phyloP scores from a whole-genome alignment of 2,329 filamentous ascomycete genomes.

The Escovopsis sp. region DNA sequence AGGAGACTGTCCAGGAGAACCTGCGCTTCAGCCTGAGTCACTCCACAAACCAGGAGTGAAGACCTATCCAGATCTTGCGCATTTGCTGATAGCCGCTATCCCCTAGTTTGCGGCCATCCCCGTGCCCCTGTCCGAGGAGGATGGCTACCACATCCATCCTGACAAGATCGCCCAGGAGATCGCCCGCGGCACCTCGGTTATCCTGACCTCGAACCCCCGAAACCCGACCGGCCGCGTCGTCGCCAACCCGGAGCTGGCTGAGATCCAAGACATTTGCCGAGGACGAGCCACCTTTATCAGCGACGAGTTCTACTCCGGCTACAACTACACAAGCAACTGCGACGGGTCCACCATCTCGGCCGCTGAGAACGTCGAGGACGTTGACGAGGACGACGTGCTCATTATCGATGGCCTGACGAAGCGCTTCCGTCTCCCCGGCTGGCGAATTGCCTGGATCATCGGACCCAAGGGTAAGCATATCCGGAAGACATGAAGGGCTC shows the following conservation, averaged over 20 bases:
- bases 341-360: slow-evolving; percentile 81
- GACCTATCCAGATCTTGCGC: background rate
- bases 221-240: slow-evolving; percentile 89
- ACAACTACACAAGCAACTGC: slow-evolving; percentile 89
- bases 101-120: slow-evolving; percentile 78
- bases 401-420: slow-evolving; percentile 95
- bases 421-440: slow-evolving; percentile 88
- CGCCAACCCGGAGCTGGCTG: slow-evolving; percentile 65
- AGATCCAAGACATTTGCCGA: slow-evolving; percentile 87
- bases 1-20: background rate
- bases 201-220: slow-evolving; percentile 86
- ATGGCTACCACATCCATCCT: slow-evolving; percentile 85
- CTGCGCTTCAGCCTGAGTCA: background rate
- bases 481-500: background rate
- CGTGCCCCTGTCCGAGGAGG: slow-evolving; percentile 67
- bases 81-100: background rate
- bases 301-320: slow-evolving; percentile 93
- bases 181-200: slow-evolving; percentile 69
- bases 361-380: slow-evolving; percentile 78
- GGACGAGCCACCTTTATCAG: slow-evolving; percentile 83
- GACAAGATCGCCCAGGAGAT: slow-evolving; percentile 90
- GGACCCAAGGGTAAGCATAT: slow-evolving; percentile 53
- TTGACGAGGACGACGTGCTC: slow-evolving; percentile 79
- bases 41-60: no score
- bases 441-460: slow-evolving; percentile 92